These are phyloP conservation scores for Mycena capillaripes DNA, from an alignment of 768 basidiomycete species.

Conservation along the genomic window DNA sequence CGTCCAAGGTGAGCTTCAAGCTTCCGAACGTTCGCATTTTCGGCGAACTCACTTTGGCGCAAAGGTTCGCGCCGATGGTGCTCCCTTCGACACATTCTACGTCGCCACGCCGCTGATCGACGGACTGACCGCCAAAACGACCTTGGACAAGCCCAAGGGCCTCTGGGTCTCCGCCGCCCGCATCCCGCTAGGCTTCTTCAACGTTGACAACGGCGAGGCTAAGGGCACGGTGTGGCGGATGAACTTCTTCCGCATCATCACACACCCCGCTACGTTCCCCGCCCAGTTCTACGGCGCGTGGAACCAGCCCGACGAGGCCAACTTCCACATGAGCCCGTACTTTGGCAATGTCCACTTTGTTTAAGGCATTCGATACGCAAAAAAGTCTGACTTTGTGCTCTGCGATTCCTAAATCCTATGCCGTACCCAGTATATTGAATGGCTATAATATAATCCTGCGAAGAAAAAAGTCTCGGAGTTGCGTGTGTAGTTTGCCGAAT, in stretches of 20 bases:
- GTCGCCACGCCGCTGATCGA: slow-evolving; percentile 24
- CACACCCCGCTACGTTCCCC: slow-evolving; percentile 25
- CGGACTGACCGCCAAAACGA: slow-evolving; percentile 31
- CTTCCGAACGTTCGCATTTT: too few species aligned
- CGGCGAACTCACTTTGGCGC: neutral
- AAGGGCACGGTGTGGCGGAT: slow-evolving; percentile 35
- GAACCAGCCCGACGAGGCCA: slow-evolving; percentile 27
- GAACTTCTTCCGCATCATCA: slow-evolving; percentile 37
- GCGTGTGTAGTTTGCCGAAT: too few species aligned
- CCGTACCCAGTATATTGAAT: too few species aligned
- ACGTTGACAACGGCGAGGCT: slow-evolving; percentile 30
- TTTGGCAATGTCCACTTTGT: slow-evolving; percentile 23
- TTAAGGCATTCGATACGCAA: neutral
- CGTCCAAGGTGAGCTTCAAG: slow-evolving; percentile 25
- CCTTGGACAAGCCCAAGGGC: slow-evolving; percentile 27
- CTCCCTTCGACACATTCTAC: slow-evolving; percentile 31
- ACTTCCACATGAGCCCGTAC: slow-evolving; percentile 31
- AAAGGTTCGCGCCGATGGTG: slow-evolving; percentile 29
- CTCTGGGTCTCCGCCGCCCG: slow-evolving; percentile 30
- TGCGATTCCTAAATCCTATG: too few species aligned
- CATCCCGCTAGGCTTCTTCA: slow-evolving; percentile 36
- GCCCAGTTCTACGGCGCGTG: slow-evolving; percentile 35
- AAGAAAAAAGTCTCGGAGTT: too few species aligned
- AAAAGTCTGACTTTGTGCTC: too few species aligned
- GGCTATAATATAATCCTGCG: too few species aligned